phyloP scores from a whole-genome alignment of 2,329 filamentous ascomycete genomes.

The Cordyceps farinosa region DNA sequence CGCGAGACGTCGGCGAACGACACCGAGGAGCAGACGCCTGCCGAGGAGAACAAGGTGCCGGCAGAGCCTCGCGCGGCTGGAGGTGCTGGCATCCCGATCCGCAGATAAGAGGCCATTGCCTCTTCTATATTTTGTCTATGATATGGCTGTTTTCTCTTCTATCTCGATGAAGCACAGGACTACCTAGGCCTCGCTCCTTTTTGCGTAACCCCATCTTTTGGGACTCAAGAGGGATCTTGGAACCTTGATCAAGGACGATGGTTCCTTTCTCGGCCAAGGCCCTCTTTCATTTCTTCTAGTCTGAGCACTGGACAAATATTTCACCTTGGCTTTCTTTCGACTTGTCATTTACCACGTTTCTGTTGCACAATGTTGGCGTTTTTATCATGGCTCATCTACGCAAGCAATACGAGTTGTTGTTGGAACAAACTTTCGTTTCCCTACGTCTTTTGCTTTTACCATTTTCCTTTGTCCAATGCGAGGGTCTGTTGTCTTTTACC shows the following conservation, averaged over 20 bases:
- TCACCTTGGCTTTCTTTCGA: background rate
- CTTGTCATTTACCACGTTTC: constrained; percentile 8
- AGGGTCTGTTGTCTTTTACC: background rate
- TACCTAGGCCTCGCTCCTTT: background rate
- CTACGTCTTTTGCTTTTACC: background rate
- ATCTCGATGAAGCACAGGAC: background rate
- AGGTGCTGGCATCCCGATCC: constrained; percentile 53
- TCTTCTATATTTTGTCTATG: background rate
- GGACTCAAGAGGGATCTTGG: background rate
- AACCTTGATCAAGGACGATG: constrained; percentile 4
- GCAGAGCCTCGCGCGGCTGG: constrained; percentile 9
- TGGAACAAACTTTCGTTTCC: background rate
- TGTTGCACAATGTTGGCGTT: constrained; percentile 13
- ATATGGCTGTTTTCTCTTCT: background rate
- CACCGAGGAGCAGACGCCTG: constrained; percentile 17
- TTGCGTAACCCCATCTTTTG: background rate
- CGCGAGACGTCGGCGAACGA: constrained; percentile 67
- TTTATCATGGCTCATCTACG: background rate
- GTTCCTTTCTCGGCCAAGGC: background rate
- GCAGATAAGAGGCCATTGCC: constrained; percentile 43
- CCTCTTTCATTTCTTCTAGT: background rate
- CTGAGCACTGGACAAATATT: background rate
- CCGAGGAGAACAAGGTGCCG: background rate
- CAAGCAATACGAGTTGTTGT: background rate
- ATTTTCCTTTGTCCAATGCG: background rate